Base-by-base conservation (phyloP, 2,329 filamentous ascomycete genomes). In the Ceratocystis smalleyi region DNA sequence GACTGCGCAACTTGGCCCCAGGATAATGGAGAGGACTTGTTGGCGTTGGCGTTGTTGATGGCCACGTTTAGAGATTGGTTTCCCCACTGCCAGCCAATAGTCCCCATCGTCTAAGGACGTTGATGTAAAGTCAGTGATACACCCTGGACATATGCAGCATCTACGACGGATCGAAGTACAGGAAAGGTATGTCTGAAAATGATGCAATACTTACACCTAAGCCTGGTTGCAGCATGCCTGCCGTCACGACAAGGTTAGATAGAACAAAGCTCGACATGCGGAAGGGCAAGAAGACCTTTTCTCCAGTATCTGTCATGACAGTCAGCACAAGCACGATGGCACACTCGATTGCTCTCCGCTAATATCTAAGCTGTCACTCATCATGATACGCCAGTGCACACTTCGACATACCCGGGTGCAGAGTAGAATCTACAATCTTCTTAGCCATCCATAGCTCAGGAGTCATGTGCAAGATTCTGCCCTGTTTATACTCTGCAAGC, bases 41-140 rank as follows among this genome's bases (percentile, higher is more conserved):
- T 99, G 68, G 92, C 90, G 74, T 99, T 99, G 72, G 92, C 89
- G 73, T 85, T 91, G 81, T 99, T 99, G 80, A 99, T 92, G 69
- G 90, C 92, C 32, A 99, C 94, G 74, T 99, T 99, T 70, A 99
- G 86, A 12, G 91, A 96, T 78, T 99, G 94, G 76, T 99, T 99
- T 69, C 88, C 84, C 66, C 96, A 84, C 77, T 99, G 94, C 94
- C 94, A 99, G 69, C 87, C 86, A 45, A 97, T 80, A 4, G 90
- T 96, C 62, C 92, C 94, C 51, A 82, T 81, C 55, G 87, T 96
- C 81, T 88, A 69, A 51, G 19, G 40, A 27, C 43, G 19, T 35
- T 7, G 6, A 43, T 43, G 30, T 60, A 17, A 43, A n/a, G 64
- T 67, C 47, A 67, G 67, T 69, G 30, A n/a, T n/a, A 7, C 7